Percentiles rank a stretch among this genome's conserved stretches.
phyloP scores from a whole-genome alignment of 139 green algal species.

The Chlorella sorokiniana region DNA sequence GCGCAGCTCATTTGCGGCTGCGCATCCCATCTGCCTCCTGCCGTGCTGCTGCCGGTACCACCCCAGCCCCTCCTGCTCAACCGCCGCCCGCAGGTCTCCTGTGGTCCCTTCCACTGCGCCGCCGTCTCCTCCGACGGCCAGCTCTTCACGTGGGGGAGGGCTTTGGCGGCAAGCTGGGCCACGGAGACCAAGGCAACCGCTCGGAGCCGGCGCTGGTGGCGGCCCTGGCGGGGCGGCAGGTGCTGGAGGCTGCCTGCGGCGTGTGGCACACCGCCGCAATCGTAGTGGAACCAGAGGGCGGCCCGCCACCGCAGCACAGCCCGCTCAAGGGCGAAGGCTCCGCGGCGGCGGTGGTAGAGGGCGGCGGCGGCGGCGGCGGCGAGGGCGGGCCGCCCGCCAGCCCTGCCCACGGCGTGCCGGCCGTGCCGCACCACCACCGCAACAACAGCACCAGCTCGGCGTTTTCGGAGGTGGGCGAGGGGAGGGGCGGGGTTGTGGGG shows the following conservation, averaged over 20 bases:
- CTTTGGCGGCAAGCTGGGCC: slow-evolving; percentile 87
- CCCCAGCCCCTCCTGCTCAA: background rate
- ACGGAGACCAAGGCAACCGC: slow-evolving; percentile 57
- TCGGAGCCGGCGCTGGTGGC: slow-evolving; percentile 51
- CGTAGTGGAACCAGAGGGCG: slow-evolving; percentile 17
- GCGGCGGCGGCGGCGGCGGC: background rate
- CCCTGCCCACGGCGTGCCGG: background rate
- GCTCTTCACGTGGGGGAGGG: slow-evolving; percentile 95
- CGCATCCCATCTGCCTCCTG: background rate
- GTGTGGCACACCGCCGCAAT: slow-evolving; percentile 93
- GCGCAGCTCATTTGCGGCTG: background rate
- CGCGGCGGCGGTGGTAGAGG: background rate
- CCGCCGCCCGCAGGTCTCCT: slow-evolving; percentile 68
- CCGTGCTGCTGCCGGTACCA: background rate
- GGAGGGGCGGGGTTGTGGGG: background rate
- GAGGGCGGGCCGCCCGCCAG: background rate
- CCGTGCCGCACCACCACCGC: background rate
- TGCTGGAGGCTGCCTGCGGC: slow-evolving; percentile 79
- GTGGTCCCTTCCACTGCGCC: slow-evolving; percentile 86
- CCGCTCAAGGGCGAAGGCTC: background rate
- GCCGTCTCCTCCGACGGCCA: slow-evolving; percentile 65
- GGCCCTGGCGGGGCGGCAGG: slow-evolving; percentile 47
- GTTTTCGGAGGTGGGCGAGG: slow-evolving; percentile 22
- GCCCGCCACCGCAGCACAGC: background rate
- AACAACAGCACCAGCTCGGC: slow-evolving; percentile 31